Percentiles rank a stretch among this genome's conserved stretches.
Evolutionary conservation across 306 rosid genomes (phyloP).

Genomic region (Heteromeles arbutifolia): DNA sequence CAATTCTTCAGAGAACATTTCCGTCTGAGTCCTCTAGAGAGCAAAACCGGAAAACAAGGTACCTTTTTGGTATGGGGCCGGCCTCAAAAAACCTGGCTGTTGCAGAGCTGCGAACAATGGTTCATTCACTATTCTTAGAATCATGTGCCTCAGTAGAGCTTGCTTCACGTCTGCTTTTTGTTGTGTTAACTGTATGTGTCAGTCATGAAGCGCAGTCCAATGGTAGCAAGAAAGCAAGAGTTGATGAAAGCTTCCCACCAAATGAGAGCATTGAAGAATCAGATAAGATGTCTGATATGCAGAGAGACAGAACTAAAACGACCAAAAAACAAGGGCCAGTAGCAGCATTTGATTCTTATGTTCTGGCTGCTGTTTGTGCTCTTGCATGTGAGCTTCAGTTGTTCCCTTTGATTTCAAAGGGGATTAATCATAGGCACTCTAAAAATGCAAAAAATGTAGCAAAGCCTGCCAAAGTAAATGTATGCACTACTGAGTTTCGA

Average conservation of each 20-base stretch:
- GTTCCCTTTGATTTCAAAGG: conserved; percentile 66
- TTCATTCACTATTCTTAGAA: conserved; percentile 93
- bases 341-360: conserved; percentile 96
- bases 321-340: conserved; percentile 80
- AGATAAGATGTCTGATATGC: conserved; percentile 42
- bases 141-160: conserved; percentile 93
- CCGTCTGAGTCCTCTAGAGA: conserved; percentile 64
- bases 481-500: conserved; percentile 37
- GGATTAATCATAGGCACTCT: conserved; percentile 37
- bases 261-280: conserved; percentile 51
- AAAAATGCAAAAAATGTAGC: conserved; percentile 34
- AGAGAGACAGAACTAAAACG: conserved; percentile 47
- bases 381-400: conserved; percentile 92
- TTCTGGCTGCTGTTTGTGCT: conserved; percentile 94
- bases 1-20: conserved; percentile 87
- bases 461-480: conserved; percentile 53
- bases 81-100: conserved; percentile 92
- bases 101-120: conserved; percentile 97
- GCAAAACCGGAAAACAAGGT: conserved; percentile 67
- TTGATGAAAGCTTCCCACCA: conserved; percentile 45
- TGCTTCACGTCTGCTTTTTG: conserved; percentile 89
- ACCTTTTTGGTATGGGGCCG: conserved; percentile 61
- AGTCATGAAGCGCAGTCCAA: conserved; percentile 88
- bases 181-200: conserved; percentile 89
- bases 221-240: conserved; percentile 66